Base-by-base conservation (phyloP, 805 yeast species). In the Yarrowia sp. region DNA sequence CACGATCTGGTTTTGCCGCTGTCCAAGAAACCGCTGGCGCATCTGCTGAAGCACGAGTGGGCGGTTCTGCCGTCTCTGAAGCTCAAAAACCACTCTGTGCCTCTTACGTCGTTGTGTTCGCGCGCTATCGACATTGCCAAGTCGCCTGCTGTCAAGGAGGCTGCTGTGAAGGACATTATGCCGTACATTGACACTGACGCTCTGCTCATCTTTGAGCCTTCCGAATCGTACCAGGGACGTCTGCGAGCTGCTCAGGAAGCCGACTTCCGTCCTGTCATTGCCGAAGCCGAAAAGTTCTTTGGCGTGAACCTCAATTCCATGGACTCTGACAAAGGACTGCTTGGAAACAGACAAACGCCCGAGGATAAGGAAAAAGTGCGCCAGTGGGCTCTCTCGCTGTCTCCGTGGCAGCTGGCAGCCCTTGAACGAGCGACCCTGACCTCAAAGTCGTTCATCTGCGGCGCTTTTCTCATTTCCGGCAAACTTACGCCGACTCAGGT, bases 171-270 rank as follows among this genome's bases (percentile, higher is more conserved):
- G 42, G 81, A 81, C 65, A 75, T 94, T 65, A 76, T 93, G 69
- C 84, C 92, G 62, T 94, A 92, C 70, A 77, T 96, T 63, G 99
- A 94, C 72, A 94, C 99, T 0, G 99, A 94, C 73, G 91, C 98
- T 1, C 77, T 96, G 65, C 78, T 94, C 60, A 90, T 93, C 8
- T 87, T 92, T 69, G 85, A 97, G 1, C 96, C 97, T 12, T 66
- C 68, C 10, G 79, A 77, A 41, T 98, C 93, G 71, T 90, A 88
- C 71, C 92, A 88, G 66, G 98, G 98, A 9, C 78, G 77, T 41
- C 78, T 94, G 65, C 81, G 99, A 70, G 72, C 76, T 36, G 90
- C 83, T n/a, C 99, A 94, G 74, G 86, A 90, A 66, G 83, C 84
- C 67, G 74, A 80, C 62, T 96, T 90, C 73, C 73, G 85, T 63